Conservation (phyloP, 257 asterid genomes). For the Rehmannia glutinosa region DNA sequence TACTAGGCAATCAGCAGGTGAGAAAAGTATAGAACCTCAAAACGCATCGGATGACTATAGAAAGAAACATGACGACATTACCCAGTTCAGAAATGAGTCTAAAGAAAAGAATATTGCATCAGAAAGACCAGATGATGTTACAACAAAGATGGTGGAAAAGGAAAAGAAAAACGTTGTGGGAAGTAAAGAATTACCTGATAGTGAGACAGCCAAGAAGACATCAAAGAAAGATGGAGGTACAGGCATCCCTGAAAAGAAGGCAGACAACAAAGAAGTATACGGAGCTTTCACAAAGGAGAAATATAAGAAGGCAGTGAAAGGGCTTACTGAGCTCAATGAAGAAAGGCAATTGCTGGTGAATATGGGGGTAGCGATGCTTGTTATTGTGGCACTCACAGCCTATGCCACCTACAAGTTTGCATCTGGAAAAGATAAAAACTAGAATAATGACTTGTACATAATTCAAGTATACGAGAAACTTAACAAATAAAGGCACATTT, state of each 20-base stretch:
- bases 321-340: slow-evolving; percentile 37
- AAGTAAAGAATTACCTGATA: slow-evolving; percentile 21
- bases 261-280: slow-evolving; percentile 12
- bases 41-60: slow-evolving; percentile 7
- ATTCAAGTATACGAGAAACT: background rate
- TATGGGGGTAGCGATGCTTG: slow-evolving; percentile 63
- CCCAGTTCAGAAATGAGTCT: slow-evolving; percentile 14
- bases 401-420: slow-evolving; percentile 41
- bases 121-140: background rate
- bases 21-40: slow-evolving; percentile 12
- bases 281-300: slow-evolving; percentile 13
- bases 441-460: background rate
- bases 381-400: slow-evolving; percentile 55
- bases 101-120: slow-evolving; percentile 19
- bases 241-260: background rate
- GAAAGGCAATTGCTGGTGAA: slow-evolving; percentile 64
- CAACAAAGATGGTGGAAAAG: slow-evolving; percentile 8
- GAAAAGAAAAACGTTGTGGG: slow-evolving; percentile 7
- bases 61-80: background rate
- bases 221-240: slow-evolving; percentile 4
- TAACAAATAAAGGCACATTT: background rate
- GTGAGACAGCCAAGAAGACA: slow-evolving; percentile 3
- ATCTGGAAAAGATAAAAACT: slow-evolving; percentile 20
- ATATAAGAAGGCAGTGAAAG: slow-evolving; percentile 34
- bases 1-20: background rate